Conservation (phyloP, 768 basidiomycete species). For the Tephrocybe sp. region DNA sequence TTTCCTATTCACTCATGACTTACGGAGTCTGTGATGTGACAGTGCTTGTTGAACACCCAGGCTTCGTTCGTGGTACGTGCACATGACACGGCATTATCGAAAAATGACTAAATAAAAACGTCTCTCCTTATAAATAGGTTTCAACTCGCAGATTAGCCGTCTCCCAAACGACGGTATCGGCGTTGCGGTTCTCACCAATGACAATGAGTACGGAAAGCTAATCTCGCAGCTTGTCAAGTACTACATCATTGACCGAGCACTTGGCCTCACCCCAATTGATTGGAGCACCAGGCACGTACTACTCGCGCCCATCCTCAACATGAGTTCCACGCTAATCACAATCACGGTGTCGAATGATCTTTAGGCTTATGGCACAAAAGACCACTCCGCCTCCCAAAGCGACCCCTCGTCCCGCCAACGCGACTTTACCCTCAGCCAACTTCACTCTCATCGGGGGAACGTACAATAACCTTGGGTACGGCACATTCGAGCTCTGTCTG, state of each 20-base stretch:
- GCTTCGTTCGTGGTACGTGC: slow-evolving; percentile 4
- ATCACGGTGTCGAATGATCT: not conserved
- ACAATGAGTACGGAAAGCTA: slow-evolving; percentile 18
- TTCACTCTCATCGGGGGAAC: slow-evolving; percentile 19
- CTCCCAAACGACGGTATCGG: slow-evolving; percentile 18
- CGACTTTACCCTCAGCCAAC: slow-evolving; percentile 15
- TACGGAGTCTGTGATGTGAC: too few relatives aligned
- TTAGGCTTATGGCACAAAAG: slow-evolving; percentile 5
- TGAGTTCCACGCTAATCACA: not conserved
- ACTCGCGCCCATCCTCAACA: not conserved
- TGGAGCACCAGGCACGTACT: slow-evolving; percentile 20
- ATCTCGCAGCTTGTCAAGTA: slow-evolving; percentile 21
- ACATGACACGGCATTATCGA: too few relatives aligned
- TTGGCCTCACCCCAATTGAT: slow-evolving; percentile 21
- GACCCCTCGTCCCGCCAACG: slow-evolving; percentile 14
- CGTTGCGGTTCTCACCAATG: slow-evolving; percentile 25
- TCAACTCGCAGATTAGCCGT: slow-evolving; percentile 13
- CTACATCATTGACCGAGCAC: slow-evolving; percentile 22
- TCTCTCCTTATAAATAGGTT: not conserved
- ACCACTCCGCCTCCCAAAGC: slow-evolving; percentile 7
- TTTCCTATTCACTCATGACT: too few relatives aligned
- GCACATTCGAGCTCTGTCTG: slow-evolving; percentile 21
- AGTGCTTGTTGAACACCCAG: slow-evolving; percentile 10
- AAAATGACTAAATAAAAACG: not conserved
- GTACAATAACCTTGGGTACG: slow-evolving; percentile 23